phyloP scores from a whole-genome alignment of 2,329 filamentous ascomycete genomes.

The Curvularia lunata region DNA sequence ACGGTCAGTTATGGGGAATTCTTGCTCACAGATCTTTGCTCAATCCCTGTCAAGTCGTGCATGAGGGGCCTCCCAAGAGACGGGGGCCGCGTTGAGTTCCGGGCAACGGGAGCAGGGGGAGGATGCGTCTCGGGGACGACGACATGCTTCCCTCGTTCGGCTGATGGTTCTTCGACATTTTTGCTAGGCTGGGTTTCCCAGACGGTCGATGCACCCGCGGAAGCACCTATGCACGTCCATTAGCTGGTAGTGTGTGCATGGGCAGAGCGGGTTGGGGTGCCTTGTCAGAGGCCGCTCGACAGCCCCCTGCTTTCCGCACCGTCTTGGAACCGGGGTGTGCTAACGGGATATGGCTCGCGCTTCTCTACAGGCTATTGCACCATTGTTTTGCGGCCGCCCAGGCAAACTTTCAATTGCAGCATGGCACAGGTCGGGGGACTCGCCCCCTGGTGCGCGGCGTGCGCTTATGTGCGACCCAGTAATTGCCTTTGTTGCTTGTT shows the following conservation, averaged over 20 bases:
- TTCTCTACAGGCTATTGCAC: slow-evolving; percentile 32
- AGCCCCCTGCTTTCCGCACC: slow-evolving; percentile 38
- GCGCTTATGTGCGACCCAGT: slow-evolving; percentile 22
- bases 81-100: slow-evolving; percentile 46
- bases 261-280: slow-evolving; percentile 34
- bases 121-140: slow-evolving; percentile 41
- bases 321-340: slow-evolving; percentile 31
- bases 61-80: slow-evolving; percentile 49
- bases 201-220: slow-evolving; percentile 46
- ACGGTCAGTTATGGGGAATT: slow-evolving; percentile 43
- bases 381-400: slow-evolving; percentile 34
- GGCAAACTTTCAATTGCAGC: slow-evolving; percentile 32
- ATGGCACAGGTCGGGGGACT: slow-evolving; percentile 27
- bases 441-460: slow-evolving; percentile 23
- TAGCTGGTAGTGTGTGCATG: slow-evolving; percentile 35
- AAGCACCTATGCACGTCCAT: slow-evolving; percentile 40
- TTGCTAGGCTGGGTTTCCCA: slow-evolving; percentile 37
- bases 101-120: slow-evolving; percentile 47
- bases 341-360: slow-evolving; percentile 28
- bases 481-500: slow-evolving; percentile 15
- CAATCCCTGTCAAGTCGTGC: slow-evolving; percentile 45
- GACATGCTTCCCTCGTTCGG: slow-evolving; percentile 50
- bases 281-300: slow-evolving; percentile 31
- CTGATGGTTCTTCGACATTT: slow-evolving; percentile 49
- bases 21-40: slow-evolving; percentile 45